These are phyloP conservation scores for Acaromyces ingoldii DNA, from an alignment of 1,284 basidiomycete species.

Conservation along the genomic window DNA sequence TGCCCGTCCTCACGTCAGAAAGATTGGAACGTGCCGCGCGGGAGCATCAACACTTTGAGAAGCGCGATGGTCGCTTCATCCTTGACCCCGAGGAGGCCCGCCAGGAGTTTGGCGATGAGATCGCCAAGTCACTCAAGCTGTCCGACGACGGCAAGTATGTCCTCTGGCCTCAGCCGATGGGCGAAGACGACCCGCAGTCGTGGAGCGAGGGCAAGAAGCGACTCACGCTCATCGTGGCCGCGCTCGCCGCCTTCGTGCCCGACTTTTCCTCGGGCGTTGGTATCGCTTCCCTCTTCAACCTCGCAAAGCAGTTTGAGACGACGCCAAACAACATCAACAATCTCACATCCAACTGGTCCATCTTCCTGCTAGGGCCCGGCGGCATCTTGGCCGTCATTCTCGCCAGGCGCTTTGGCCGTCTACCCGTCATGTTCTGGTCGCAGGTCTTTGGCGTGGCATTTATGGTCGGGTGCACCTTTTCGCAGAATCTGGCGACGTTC, in stretches of 20 bases:
- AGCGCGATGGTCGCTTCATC: constrained; percentile 11
- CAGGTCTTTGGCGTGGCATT: constrained; percentile 60
- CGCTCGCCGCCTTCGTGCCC: constrained; percentile 61
- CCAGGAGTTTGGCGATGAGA: constrained; percentile 3
- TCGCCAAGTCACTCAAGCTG: background rate
- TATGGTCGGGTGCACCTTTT: constrained; percentile 59
- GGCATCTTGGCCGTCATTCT: constrained; percentile 62
- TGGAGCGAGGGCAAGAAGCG: constrained; percentile 3
- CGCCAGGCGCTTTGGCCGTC: constrained; percentile 60
- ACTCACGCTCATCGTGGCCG: background rate
- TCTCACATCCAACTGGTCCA: constrained; percentile 55
- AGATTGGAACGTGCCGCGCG: too few relatives aligned
- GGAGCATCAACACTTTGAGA: background rate
- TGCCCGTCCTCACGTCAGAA: too few relatives aligned
- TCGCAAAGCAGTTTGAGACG: constrained; percentile 61
- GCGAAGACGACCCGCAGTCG: background rate
- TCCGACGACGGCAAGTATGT: background rate
- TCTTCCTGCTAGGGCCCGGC: constrained; percentile 64
- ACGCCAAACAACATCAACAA: constrained; percentile 63
- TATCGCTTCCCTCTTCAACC: constrained; percentile 61
- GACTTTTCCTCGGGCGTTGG: constrained; percentile 67
- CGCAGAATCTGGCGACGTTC: constrained; percentile 57
- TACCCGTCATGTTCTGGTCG: constrained; percentile 64
- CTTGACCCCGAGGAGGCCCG: constrained; percentile 10
- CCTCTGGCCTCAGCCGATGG: constrained; percentile 5